Conservation (phyloP, 208 protist genomes). For the Acanthamoeba healyi region DNA sequence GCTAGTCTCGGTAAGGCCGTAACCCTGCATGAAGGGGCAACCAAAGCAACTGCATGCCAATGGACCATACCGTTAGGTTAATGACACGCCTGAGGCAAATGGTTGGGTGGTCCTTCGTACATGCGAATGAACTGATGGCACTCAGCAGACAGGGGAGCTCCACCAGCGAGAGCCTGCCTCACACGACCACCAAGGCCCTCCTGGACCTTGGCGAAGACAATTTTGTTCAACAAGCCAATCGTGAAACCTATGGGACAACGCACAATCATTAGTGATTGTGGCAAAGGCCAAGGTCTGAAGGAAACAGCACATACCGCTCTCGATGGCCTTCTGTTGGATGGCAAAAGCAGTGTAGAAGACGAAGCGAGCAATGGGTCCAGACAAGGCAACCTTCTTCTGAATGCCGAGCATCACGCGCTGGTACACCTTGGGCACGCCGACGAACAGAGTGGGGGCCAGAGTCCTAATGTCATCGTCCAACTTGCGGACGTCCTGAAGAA, state of each 20-base stretch:
- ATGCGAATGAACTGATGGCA: constrained; percentile 89
- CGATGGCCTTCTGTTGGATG: constrained; percentile 51
- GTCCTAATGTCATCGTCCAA: constrained; percentile 88
- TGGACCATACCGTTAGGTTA: too few species aligned
- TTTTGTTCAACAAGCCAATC: constrained; percentile 53
- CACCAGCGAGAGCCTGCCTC: constrained; percentile 88
- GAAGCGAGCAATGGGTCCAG: constrained; percentile 35
- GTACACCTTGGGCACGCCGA: constrained; percentile 90
- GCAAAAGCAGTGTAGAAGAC: constrained; percentile 69
- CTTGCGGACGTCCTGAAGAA: constrained; percentile 83
- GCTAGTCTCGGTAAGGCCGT: constrained; percentile 90
- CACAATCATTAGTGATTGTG: too few species aligned
- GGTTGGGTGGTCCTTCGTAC: constrained; percentile 71
- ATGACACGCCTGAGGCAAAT: not conserved
- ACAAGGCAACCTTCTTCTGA: constrained; percentile 37
- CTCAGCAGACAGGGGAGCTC: constrained; percentile 89
- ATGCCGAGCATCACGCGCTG: constrained; percentile 82
- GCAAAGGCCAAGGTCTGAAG: too few species aligned
- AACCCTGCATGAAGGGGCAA: constrained; percentile 89
- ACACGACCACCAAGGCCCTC: constrained; percentile 87
- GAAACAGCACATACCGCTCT: not conserved
- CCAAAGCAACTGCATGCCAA: constrained; percentile 74
- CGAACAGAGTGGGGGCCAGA: constrained; percentile 90
- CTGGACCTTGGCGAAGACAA: constrained; percentile 78
- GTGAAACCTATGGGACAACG: not conserved